Percentiles rank a stretch among this genome's conserved stretches.
Evolutionary conservation across 805 yeast species (phyloP).

Genomic region (Monosporozyma siamensis): DNA sequence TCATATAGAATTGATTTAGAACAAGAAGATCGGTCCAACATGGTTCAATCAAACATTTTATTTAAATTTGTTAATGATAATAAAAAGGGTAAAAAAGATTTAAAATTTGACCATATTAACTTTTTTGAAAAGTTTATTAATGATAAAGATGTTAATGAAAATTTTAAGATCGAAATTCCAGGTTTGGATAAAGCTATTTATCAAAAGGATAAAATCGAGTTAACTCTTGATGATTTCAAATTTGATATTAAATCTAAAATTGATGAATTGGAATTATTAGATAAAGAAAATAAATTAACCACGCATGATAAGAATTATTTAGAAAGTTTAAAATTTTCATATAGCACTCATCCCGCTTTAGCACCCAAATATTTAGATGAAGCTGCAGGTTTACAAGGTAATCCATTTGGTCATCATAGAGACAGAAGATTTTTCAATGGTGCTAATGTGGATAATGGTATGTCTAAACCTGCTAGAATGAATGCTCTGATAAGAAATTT

Average conservation of each 20-base stretch:
- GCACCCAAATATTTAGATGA: conserved; percentile 35
- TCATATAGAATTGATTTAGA: conserved; percentile 15
- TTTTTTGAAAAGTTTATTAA: conserved; percentile 14
- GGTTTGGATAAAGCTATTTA: conserved; percentile 8
- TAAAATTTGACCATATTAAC: conserved; percentile 16
- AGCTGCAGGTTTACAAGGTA: conserved; percentile 2
- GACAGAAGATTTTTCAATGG: conserved; percentile 56
- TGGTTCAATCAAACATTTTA: conserved; percentile 10
- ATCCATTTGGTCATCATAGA: conserved; percentile 34
- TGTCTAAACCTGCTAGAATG: conserved; percentile 15
- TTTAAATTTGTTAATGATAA: conserved; percentile 1
- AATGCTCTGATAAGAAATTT: conserved; percentile 45
- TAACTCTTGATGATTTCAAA: conserved; percentile 20
- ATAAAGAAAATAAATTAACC: conserved; percentile 14
- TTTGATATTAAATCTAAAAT: conserved; percentile 22
- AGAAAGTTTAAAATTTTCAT: conserved; percentile 30
- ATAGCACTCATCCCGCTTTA: conserved; percentile 23
- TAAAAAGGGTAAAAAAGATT: conserved; percentile 1
- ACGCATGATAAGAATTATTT: conserved; percentile 26
- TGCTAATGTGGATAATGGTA: conserved; percentile 33
- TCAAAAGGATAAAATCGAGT: conserved; percentile 10
- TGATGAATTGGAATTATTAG: conserved; percentile 15
- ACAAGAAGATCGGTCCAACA: conserved; percentile 10
- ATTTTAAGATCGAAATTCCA: conserved; percentile 10
- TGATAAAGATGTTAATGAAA: conserved; percentile 5